phyloP scores from a whole-genome alignment of 2,329 filamentous ascomycete species.

The Neonectria neomacrospora region DNA sequence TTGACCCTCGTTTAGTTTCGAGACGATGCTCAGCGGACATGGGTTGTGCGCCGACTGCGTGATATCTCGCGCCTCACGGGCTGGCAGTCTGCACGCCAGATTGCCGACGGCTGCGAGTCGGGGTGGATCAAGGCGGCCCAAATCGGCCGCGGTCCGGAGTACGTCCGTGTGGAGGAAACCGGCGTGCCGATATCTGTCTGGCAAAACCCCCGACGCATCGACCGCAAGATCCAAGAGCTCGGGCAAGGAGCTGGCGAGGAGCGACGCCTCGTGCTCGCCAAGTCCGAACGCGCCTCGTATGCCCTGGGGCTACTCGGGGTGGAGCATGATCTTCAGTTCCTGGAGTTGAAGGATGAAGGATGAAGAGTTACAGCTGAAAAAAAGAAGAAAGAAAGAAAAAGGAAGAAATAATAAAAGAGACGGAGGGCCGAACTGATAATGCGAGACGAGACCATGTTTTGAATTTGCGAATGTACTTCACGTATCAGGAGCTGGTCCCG shows the following conservation, averaged over 20 bases:
- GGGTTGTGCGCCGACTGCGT: slow-evolving; percentile 78
- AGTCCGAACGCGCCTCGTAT: slow-evolving; percentile 74
- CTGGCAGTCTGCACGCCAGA: slow-evolving; percentile 85
- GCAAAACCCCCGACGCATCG: slow-evolving; percentile 63
- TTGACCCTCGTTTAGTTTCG: slow-evolving; percentile 67
- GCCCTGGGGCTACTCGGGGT: slow-evolving; percentile 82
- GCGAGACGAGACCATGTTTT: slow-evolving; percentile 19
- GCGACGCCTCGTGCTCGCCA: slow-evolving; percentile 66
- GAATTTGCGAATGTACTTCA: not conserved
- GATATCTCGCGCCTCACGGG: slow-evolving; percentile 84
- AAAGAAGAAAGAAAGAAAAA: not conserved
- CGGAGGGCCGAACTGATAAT: slow-evolving; percentile 3
- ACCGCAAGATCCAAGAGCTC: slow-evolving; percentile 62
- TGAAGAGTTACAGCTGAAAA: slow-evolving; percentile 21
- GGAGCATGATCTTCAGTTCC: slow-evolving; percentile 77
- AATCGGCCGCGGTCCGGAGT: slow-evolving; percentile 80
- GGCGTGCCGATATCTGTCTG: slow-evolving; percentile 55
- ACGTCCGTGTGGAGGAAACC: slow-evolving; percentile 61
- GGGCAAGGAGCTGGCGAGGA: slow-evolving; percentile 51
- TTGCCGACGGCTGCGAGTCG: slow-evolving; percentile 85
- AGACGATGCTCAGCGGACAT: slow-evolving; percentile 76
- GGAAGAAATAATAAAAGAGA: not conserved
- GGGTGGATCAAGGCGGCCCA: slow-evolving; percentile 82
- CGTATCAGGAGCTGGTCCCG: not conserved
- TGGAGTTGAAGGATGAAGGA: slow-evolving; percentile 63